Conservation (phyloP, 2,329 filamentous ascomycete species). For the Fusarium ramigenum region DNA sequence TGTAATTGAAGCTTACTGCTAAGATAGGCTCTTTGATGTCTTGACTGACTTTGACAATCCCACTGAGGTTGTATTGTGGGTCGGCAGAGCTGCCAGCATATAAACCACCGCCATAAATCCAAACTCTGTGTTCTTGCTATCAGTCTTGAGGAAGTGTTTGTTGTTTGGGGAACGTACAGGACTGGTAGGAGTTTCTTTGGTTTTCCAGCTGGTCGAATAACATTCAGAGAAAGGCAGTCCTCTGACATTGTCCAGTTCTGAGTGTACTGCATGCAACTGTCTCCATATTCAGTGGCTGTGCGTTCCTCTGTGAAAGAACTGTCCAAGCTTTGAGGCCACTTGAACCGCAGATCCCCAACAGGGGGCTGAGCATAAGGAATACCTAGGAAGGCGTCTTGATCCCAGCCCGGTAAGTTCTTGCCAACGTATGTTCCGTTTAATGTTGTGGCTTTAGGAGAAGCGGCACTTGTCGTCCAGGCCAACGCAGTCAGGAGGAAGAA, state of each 20-base stretch:
- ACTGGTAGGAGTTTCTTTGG: conserved; percentile 51
- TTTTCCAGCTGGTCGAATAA: conserved; percentile 53
- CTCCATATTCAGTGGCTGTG: conserved; percentile 53
- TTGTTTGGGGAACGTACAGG: background rate
- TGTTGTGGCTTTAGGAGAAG: conserved; percentile 31
- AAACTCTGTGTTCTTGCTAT: conserved; percentile 45
- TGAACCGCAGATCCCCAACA: conserved; percentile 48
- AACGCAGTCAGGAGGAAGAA: background rate
- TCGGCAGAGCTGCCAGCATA: conserved; percentile 60
- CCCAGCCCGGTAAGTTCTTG: conserved; percentile 45
- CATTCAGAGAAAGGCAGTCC: conserved; percentile 57
- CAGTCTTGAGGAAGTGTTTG: background rate
- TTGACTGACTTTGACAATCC: conserved; percentile 59
- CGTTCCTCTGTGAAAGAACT: conserved; percentile 51
- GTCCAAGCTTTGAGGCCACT: conserved; percentile 44
- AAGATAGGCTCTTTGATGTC: conserved; percentile 63
- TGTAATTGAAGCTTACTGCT: conserved; percentile 63
- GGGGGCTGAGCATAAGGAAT: conserved; percentile 54
- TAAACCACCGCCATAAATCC: conserved; percentile 69
- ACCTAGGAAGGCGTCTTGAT: conserved; percentile 53
- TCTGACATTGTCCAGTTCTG: conserved; percentile 56
- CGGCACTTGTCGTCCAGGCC: background rate
- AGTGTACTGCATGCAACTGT: conserved; percentile 58
- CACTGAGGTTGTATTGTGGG: conserved; percentile 51
- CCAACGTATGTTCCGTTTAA: conserved; percentile 44